phyloP scores from a whole-genome alignment of 2,329 filamentous ascomycete genomes.

The Penicillium sp. region DNA sequence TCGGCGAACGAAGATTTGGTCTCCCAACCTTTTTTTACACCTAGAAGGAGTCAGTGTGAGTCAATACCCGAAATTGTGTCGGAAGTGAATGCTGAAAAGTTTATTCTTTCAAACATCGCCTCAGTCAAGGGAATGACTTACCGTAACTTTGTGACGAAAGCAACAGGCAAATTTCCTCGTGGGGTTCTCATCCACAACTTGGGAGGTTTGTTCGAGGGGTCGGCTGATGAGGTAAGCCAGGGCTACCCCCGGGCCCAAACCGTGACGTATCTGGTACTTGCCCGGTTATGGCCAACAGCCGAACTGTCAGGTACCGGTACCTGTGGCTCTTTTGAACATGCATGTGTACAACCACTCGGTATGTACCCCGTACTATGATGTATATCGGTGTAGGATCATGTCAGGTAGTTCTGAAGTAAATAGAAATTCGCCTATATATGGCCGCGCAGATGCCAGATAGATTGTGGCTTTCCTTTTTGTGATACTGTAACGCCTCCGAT shows the following conservation, averaged over 20 bases:
- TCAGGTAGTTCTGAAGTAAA: too few species aligned
- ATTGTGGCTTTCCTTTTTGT: too few species aligned
- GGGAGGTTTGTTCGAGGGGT: slow-evolving; percentile 13
- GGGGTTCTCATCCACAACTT: slow-evolving; percentile 6
- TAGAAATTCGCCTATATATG: too few species aligned
- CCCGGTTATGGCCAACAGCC: background rate
- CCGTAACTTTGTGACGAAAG: slow-evolving; percentile 11
- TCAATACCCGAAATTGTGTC: background rate
- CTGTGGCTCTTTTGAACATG: background rate
- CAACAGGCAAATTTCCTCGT: slow-evolving; percentile 14
- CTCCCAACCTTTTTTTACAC: slow-evolving; percentile 17
- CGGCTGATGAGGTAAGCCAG: slow-evolving; percentile 13
- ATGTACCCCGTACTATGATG: background rate
- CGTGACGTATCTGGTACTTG: slow-evolving; percentile 13
- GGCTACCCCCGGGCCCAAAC: background rate
- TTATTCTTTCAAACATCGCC: background rate
- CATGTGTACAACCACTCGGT: background rate
- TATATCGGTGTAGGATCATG: too few species aligned
- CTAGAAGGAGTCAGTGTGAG: slow-evolving; percentile 10
- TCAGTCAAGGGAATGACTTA: background rate
- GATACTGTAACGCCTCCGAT: too few species aligned
- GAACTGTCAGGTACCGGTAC: slow-evolving; percentile 10
- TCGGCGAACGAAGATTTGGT: slow-evolving; percentile 21
- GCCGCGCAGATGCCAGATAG: too few species aligned
- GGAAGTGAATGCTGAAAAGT: background rate